phyloP scores from a whole-genome alignment of 805 yeast species.

The Suhomyces tanzawaensis region DNA sequence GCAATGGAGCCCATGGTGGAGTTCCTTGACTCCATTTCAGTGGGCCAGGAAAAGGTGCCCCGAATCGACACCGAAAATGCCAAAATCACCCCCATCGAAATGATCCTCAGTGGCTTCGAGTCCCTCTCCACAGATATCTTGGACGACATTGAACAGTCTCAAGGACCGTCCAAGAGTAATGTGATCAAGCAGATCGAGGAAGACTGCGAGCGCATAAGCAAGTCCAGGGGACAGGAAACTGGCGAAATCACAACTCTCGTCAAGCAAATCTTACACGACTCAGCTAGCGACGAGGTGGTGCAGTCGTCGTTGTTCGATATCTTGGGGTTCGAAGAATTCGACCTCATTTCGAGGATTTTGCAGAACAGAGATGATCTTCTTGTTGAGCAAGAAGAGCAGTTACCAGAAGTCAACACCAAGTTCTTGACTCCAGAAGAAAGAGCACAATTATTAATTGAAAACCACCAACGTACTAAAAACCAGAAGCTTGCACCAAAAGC shows the following conservation, averaged over 20 bases:
- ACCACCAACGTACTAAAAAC: constrained; percentile 49
- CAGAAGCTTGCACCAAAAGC: constrained; percentile 46
- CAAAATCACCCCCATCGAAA: constrained; percentile 24
- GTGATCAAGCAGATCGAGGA: constrained; percentile 22
- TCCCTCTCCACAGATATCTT: constrained; percentile 33
- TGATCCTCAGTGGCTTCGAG: constrained; percentile 38
- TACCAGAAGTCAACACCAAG: constrained; percentile 8
- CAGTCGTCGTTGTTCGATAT: constrained; percentile 77
- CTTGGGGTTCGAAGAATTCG: constrained; percentile 84
- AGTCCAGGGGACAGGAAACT: constrained; percentile 31
- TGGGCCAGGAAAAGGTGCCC: constrained; percentile 27
- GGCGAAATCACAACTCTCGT: constrained; percentile 29
- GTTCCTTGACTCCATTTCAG: constrained; percentile 27
- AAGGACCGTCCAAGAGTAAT: constrained; percentile 11
- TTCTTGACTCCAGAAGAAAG: constrained; percentile 56
- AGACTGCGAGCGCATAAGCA: constrained; percentile 34
- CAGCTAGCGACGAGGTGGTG: constrained; percentile 52
- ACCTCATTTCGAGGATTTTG: constrained; percentile 64
- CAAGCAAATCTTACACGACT: constrained; percentile 30
- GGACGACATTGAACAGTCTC: constrained; percentile 19
- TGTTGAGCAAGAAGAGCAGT: neutral
- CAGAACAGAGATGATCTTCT: constrained; percentile 35
- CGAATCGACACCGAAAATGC: constrained; percentile 35
- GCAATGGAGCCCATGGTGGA: constrained; percentile 75
- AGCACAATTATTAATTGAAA: constrained; percentile 49